Evolutionary conservation across 78 protist genomes (phyloP).

Genomic region (Protostelium mycophagum): DNA sequence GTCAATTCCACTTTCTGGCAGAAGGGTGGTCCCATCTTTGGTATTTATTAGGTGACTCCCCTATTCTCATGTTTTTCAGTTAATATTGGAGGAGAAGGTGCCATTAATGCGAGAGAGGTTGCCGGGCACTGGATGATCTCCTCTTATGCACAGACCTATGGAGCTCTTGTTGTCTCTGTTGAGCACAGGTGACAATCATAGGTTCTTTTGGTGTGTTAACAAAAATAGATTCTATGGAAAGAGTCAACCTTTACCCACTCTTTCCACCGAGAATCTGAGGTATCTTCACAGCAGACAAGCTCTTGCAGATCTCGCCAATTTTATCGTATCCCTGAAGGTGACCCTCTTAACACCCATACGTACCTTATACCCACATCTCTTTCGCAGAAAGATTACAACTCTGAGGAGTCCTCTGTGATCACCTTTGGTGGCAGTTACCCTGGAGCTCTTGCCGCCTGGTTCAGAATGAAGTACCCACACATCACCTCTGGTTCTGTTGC

Average conservation of each 20-base stretch:
- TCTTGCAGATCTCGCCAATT: constrained; percentile 59
- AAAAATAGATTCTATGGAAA: constrained; percentile 42
- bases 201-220: neutral
- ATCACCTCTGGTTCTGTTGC: constrained; percentile 34
- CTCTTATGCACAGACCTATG: constrained; percentile 28
- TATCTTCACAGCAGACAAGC: constrained; percentile 48
- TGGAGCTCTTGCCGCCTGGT: constrained; percentile 61
- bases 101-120: constrained; percentile 10
- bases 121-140: constrained; percentile 45
- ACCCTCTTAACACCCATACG: neutral
- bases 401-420: neutral
- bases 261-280: constrained; percentile 13
- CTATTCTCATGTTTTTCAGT: neutral
- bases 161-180: constrained; percentile 36
- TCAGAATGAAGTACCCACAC: constrained; percentile 43
- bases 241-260: constrained; percentile 1
- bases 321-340: neutral
- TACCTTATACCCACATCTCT: neutral
- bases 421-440: constrained; percentile 70
- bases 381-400: neutral
- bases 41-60: neutral
- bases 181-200: constrained; percentile 34
- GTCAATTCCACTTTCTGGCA: neutral
- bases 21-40: neutral
- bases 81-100: constrained; percentile 53